These are phyloP conservation scores for Melaleuca quinquenervia DNA, from an alignment of 345 rosid species.

Conservation along the genomic window DNA sequence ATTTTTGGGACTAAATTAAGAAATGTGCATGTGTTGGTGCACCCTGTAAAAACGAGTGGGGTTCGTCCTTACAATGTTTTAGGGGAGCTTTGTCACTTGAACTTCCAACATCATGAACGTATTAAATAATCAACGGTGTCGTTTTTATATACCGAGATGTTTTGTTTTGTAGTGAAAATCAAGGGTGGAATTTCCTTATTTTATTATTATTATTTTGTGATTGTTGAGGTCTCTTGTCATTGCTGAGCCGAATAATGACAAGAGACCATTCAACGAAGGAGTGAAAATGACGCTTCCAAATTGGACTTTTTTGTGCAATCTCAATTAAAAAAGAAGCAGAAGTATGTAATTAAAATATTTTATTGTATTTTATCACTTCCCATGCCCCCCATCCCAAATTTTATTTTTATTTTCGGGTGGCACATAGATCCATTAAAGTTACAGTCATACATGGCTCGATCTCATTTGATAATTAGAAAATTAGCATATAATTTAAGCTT, in stretches of 20 bases:
- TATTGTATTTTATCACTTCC: neutral
- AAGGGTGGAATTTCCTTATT: neutral
- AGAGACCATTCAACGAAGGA: neutral
- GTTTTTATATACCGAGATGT: neutral
- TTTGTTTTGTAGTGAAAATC: neutral
- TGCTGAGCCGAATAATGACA: neutral
- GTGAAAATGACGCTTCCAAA: neutral
- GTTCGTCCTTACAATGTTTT: slow-evolving; percentile 23
- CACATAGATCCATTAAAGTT: neutral
- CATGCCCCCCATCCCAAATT: neutral
- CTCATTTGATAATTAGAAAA: neutral
- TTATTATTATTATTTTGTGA: too few relatives aligned
- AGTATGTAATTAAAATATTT: neutral
- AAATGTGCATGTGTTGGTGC: neutral
- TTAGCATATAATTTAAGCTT: neutral
- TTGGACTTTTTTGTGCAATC: neutral
- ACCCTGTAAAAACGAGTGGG: neutral
- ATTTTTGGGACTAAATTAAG: neutral
- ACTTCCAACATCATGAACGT: slow-evolving; percentile 14
- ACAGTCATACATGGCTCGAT: neutral
- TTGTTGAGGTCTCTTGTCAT: neutral
- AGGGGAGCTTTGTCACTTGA: slow-evolving; percentile 32
- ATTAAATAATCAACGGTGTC: neutral
- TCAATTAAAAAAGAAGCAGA: neutral
- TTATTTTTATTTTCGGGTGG: too few relatives aligned